Base-by-base conservation (phyloP, 805 yeast species). In the Kodamaea kakaduensis region DNA sequence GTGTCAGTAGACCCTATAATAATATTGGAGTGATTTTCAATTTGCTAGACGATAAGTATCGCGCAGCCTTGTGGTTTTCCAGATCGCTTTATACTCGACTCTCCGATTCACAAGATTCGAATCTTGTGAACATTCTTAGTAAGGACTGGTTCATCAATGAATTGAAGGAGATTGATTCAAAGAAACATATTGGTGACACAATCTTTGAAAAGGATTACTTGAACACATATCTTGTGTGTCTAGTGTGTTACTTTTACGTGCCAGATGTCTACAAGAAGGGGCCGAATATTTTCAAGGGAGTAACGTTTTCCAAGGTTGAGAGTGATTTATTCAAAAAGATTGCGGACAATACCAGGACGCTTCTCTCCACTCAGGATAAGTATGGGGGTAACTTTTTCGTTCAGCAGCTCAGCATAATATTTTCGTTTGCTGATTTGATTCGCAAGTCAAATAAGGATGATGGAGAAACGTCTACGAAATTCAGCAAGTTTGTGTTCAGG, bases 1-100 rank as follows among this genome's bases (percentile, higher is more conserved):
- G 85, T 0, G 64, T 79, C 38, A 84, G 84, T 35, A 88, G 81
- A 47, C 81, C 77, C 18, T 74, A 74, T 45, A 76, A 76, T 44
- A 79, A 76, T 45, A 66, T 75, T 31, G 84, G 81, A 3, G 71
- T 65, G 50, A 61, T 67, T 15, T 44, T 48, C 41, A 65, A 66
- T 40, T 33, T 53, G n/a, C 38, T 64, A 31, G 72, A 67, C 37
- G 73, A 71, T 41, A 67, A 67, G 34, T 68, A 61, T 39, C 58
- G 59, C 32, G 75, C 78, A 17, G 61, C 69, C 25, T 67, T 74
- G 41, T 75, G 77, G 64, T 71, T 75, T 35, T 59, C 75, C 31
- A 61, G 85, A 44, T 75, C 84, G 3, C 67, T 70, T 14, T 62
- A 73, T 43, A 71, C 84, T 9, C 67, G 81, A 39, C 61, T 71